Conservation (phyloP, 1,284 basidiomycete genomes). For the Irpex lacteus region DNA sequence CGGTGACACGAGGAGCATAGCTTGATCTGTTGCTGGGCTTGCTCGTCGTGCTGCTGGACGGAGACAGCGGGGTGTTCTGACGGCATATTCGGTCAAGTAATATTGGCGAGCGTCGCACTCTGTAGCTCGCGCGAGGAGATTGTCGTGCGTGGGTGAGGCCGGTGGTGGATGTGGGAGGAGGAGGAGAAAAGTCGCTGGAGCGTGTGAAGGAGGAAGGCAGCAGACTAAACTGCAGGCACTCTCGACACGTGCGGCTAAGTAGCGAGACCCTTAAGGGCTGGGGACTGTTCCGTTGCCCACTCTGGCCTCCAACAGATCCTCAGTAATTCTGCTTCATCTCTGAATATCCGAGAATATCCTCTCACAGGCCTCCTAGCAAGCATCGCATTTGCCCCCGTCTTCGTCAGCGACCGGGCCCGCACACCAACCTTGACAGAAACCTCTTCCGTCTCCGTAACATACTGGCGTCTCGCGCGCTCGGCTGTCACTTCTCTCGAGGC, state of each 20-base stretch:
- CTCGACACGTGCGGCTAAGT: conserved; percentile 14
- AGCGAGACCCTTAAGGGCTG: not conserved
- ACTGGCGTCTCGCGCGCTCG: not conserved
- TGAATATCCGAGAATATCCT: no score
- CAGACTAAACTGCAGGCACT: conserved; percentile 6
- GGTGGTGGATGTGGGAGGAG: conserved; percentile 15
- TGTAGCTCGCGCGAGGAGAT: conserved; percentile 14
- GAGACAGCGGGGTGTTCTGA: conserved; percentile 29
- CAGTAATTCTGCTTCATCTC: no score
- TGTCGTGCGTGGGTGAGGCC: conserved; percentile 14
- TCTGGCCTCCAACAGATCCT: no score
- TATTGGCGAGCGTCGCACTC: conserved; percentile 4
- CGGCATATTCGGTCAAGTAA: conserved; percentile 29
- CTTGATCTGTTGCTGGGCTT: conserved; percentile 32
- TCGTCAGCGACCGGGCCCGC: not conserved
- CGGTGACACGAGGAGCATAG: conserved; percentile 34
- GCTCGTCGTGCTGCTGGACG: conserved; percentile 25
- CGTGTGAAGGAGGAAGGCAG: conserved; percentile 5
- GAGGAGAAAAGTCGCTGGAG: conserved; percentile 13
- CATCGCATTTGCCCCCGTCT: not conserved
- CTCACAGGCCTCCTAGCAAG: no score
- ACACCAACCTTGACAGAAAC: not conserved
- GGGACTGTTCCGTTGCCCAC: not conserved
- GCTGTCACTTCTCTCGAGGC: not conserved
- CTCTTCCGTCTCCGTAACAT: not conserved